These are phyloP conservation scores for Fonsecaea pugnacius DNA, from an alignment of 2,329 filamentous ascomycete genomes.

Conservation along the genomic window DNA sequence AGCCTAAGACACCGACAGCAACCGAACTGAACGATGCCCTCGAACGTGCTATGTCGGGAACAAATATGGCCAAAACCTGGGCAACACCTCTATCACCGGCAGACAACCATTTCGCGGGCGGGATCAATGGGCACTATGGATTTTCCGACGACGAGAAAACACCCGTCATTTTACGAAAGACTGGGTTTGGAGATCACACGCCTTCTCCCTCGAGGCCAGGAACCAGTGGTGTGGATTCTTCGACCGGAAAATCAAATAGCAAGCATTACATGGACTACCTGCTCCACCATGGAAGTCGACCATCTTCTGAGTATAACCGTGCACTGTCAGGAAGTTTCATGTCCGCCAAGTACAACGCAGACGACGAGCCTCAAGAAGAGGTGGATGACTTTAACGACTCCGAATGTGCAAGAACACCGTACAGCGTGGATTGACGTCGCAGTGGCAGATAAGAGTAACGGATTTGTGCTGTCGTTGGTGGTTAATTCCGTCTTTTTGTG, in stretches of 20 bases:
- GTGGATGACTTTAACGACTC: constrained; percentile 18
- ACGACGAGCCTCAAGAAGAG: constrained; percentile 13
- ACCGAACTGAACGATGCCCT: constrained; percentile 12
- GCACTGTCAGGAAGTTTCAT: constrained; percentile 27
- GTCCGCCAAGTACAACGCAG: constrained; percentile 20
- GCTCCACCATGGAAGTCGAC: constrained; percentile 27
- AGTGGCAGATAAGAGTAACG: background rate
- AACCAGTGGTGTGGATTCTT: constrained; percentile 21
- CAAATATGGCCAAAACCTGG: background rate
- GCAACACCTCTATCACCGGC: constrained; percentile 2
- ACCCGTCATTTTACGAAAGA: constrained; percentile 2
- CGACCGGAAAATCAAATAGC: constrained; percentile 15
- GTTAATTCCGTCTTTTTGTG: background rate
- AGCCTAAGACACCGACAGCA: constrained; percentile 3
- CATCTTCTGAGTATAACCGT: constrained; percentile 28
- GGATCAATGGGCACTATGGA: constrained; percentile 8
- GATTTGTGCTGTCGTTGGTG: background rate
- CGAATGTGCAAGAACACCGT: constrained; percentile 30
- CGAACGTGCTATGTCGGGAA: background rate
- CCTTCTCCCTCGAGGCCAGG: constrained; percentile 21
- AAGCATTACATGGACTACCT: constrained; percentile 33
- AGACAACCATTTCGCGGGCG: constrained; percentile 4
- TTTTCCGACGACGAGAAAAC: constrained; percentile 26
- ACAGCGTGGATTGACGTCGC: constrained; percentile 30
- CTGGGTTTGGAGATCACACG: constrained; percentile 2